Base-by-base conservation (phyloP, 1,139 yeast genomes). In the Scheffersomyces stambukii region DNA sequence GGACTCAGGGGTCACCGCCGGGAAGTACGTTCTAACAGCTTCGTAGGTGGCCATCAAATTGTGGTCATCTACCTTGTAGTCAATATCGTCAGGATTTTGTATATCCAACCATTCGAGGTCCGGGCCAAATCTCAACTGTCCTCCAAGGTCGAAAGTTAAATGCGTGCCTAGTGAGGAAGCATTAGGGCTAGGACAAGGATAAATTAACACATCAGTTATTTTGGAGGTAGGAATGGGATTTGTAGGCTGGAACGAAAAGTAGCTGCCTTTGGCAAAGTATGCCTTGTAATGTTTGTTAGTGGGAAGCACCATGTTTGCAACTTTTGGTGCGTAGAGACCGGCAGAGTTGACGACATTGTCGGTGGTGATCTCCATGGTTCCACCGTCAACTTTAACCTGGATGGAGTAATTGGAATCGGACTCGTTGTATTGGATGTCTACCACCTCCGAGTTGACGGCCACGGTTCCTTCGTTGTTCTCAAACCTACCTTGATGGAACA, bases 81-180 rank as follows among this genome's bases (percentile, higher is more conserved):
- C 75, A 7, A 60, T 54, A n/a, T 51, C 52, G 14, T 51, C 51
- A 1, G 69, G 59, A 26, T 52, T 47, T 3, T 43, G 37, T 3
- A 52, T 43, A 8, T 72, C 70, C 3, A 83, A 73, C 88, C 94
- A 86, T 52, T 86, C 94, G 31, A 85, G 57, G 51, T 88, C 95
- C 0, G 96, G 96, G 0, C 96, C 96, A 51, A 88, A 88, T 41
- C 77, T 70, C 22, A 86, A 56, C 43, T 78, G 81, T 0, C 95
- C 94, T 3, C 84, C 91, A 31, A 88, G 57, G 47, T 85, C 95
- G 26, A 88, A 61, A 0, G 96, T 88, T 36, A 88, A 60, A 57
- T 88, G 96, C 0, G 93, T 83, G 0, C 96, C 96, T 30, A 88
- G 61, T 0, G 94, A 81, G 4, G 83, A 78, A 2, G 79, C 74